Percentiles rank a stretch among this genome's conserved stretches.
These are phyloP conservation scores for Aspergillus bridgeri DNA, from an alignment of 495 filamentous ascomycete species.

Conservation along the genomic window DNA sequence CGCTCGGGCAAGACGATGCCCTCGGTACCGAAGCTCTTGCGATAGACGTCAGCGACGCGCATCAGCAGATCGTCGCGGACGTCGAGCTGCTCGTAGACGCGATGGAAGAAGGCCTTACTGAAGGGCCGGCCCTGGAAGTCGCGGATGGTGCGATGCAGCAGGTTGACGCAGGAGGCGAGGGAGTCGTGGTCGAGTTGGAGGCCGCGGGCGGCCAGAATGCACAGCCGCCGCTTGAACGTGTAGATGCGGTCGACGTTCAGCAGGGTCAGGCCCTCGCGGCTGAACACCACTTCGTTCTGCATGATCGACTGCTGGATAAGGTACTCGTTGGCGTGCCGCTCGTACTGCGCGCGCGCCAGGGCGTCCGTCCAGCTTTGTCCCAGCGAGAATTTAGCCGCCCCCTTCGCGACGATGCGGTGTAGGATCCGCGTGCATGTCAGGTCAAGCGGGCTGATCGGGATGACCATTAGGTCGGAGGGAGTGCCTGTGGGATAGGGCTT, in stretches of 20 bases:
- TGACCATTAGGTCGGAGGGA: conserved; percentile 42
- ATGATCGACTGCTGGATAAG: conserved; percentile 61
- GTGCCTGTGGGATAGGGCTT: conserved; percentile 44
- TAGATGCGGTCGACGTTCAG: conserved; percentile 69
- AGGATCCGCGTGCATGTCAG: conserved; percentile 33
- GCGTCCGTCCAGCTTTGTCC: conserved; percentile 44
- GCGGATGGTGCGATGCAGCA: conserved; percentile 61
- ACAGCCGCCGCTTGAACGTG: conserved; percentile 65
- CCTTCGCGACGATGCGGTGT: conserved; percentile 40
- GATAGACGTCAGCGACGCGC: conserved; percentile 57
- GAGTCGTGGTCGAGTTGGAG: conserved; percentile 34
- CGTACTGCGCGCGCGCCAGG: conserved; percentile 33
- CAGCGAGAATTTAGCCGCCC: conserved; percentile 41
- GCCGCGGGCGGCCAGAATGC: conserved; percentile 46
- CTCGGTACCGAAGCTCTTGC: conserved; percentile 50
- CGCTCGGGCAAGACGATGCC: conserved; percentile 37
- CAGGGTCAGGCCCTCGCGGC: conserved; percentile 64
- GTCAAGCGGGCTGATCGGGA: conserved; percentile 44
- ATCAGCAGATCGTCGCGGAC: conserved; percentile 50
- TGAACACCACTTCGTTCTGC: conserved; percentile 68
- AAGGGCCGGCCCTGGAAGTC: conserved; percentile 56
- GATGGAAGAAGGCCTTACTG: conserved; percentile 55
- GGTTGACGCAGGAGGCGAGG: conserved; percentile 46
- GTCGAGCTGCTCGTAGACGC: conserved; percentile 60
- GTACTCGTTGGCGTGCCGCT: conserved; percentile 43